phyloP scores from a whole-genome alignment of 2,329 filamentous ascomycete species.

The Byssochlamys sp. region DNA sequence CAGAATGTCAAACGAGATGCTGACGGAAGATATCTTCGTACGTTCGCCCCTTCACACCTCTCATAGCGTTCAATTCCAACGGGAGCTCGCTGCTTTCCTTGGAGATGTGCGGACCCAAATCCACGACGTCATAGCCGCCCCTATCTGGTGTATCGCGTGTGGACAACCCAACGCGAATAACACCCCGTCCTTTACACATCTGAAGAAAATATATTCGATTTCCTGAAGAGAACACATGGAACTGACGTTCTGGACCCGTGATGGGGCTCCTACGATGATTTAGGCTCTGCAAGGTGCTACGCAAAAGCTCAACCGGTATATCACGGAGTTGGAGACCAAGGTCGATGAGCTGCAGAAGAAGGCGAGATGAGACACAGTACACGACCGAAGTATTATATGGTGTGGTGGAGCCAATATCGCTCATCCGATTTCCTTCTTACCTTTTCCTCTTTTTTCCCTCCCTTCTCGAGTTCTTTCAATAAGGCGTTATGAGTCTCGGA shows the following conservation, averaged over 20 bases:
- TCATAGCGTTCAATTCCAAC: neutral
- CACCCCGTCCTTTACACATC: neutral
- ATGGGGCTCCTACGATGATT: neutral
- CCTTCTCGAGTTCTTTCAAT: constrained; percentile 1
- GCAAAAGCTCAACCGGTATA: constrained; percentile 73
- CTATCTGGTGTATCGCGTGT: neutral
- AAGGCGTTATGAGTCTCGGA: neutral
- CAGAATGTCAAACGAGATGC: constrained; percentile 80
- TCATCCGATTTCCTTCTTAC: neutral
- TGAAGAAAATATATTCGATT: neutral
- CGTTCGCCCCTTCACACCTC: constrained; percentile 32
- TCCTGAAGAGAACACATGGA: neutral
- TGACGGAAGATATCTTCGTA: constrained; percentile 94
- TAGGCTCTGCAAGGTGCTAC: constrained; percentile 82
- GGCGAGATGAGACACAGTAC: constrained; percentile 38
- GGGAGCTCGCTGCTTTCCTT: neutral
- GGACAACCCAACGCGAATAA: neutral
- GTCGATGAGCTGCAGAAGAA: constrained; percentile 60
- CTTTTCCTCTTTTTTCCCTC: constrained; percentile 3
- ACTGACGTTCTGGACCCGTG: too few species aligned
- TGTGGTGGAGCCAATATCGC: neutral
- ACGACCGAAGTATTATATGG: neutral
- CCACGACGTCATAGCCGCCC: neutral
- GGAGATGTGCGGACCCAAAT: neutral
- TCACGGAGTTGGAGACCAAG: constrained; percentile 71